Evolutionary conservation across 805 yeast genomes (phyloP).

Genomic region (Yamadazyma kitorensis): DNA sequence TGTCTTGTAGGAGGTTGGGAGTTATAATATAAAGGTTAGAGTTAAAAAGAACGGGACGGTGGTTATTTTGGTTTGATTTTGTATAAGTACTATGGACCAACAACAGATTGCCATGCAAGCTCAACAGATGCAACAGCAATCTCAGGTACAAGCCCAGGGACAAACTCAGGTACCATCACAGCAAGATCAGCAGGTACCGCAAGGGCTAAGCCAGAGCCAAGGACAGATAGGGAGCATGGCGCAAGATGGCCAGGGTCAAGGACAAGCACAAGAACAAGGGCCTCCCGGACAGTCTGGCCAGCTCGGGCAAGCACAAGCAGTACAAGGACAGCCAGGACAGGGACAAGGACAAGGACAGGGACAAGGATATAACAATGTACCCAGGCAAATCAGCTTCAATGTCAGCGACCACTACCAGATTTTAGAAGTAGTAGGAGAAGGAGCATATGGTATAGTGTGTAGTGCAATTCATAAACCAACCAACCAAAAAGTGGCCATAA

Average conservation of each 20-base stretch:
- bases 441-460: constrained; percentile 94
- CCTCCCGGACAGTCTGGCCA: neutral
- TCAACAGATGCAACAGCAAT: too few relatives aligned
- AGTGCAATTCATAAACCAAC: constrained; percentile 85
- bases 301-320: constrained; percentile 4
- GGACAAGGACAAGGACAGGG: constrained; percentile 2
- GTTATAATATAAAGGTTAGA: too few relatives aligned
- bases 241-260: constrained; percentile 2
- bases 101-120: too few relatives aligned
- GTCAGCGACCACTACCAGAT: constrained; percentile 86
- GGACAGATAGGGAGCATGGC: constrained; percentile 1
- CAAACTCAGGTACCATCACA: too few relatives aligned
- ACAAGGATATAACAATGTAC: constrained; percentile 5
- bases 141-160: too few relatives aligned
- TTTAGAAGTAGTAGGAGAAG: constrained; percentile 85
- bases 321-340: constrained; percentile 1
- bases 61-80: too few relatives aligned
- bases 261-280: constrained; percentile 5
- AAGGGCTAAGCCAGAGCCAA: too few relatives aligned
- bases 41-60: too few relatives aligned
- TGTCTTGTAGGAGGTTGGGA: too few relatives aligned
- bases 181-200: too few relatives aligned
- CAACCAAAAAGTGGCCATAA: constrained; percentile 88
- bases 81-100: too few relatives aligned
- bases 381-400: constrained; percentile 57